A percentile compares a stretch with the other conserved stretches of the same genome.
Conservation (phyloP, 768 basidiomycete species). For the Solioccasus polychromus region DNA sequence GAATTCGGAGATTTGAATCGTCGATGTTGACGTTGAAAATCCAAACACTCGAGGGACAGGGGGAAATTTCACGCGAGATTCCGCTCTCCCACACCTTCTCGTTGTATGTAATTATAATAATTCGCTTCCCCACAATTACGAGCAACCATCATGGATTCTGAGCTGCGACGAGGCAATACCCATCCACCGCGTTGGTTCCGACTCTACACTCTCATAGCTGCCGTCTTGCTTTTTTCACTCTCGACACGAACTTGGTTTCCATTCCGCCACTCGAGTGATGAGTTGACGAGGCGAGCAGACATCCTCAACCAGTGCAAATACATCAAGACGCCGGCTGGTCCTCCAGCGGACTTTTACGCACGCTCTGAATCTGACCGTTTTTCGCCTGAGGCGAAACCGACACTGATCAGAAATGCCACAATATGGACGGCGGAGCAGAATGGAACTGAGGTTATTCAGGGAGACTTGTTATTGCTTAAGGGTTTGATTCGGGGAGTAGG, state of each 20-base stretch:
- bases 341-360: constrained; percentile 43
- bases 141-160: no score
- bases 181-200: constrained; percentile 7
- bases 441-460: constrained; percentile 62
- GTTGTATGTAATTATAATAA: no score
- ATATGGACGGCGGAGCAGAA: constrained; percentile 80
- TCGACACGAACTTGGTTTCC: background rate
- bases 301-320: constrained; percentile 44
- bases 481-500: constrained; percentile 66
- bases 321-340: constrained; percentile 40
- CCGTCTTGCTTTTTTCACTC: constrained; percentile 5
- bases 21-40: no score
- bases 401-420: constrained; percentile 69
- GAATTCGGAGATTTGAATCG: no score
- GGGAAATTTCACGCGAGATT: no score
- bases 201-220: constrained; percentile 6
- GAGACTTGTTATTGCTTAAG: constrained; percentile 67
- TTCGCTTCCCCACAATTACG: no score
- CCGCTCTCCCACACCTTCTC: no score
- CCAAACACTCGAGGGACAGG: no score
- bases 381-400: constrained; percentile 57
- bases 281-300: constrained; percentile 14
- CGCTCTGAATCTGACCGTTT: constrained; percentile 65
- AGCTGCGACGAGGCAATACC: no score
- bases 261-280: constrained; percentile 2